Evolutionary conservation across 805 yeast genomes (phyloP).

Genomic region (Suhomyces xylopsoci): DNA sequence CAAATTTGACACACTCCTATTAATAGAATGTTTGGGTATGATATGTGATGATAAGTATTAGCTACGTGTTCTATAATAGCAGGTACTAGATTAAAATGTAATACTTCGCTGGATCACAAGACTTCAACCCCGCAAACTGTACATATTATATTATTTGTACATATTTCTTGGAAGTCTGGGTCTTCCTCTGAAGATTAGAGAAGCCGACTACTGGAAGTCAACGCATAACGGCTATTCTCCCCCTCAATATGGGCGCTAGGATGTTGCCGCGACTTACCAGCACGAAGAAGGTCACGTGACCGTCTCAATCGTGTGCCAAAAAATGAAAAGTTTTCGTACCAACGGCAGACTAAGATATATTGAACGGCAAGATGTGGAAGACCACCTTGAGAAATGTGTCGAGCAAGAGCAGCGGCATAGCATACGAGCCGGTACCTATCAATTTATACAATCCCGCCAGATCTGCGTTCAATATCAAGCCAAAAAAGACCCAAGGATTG

Average conservation of each 20-base stretch:
- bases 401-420: slow-evolving; percentile 15
- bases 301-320: not conserved
- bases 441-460: slow-evolving; percentile 57
- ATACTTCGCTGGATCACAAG: too few relatives aligned
- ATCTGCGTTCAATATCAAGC: slow-evolving; percentile 65
- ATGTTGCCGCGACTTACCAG: not conserved
- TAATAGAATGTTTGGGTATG: not conserved
- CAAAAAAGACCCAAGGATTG: slow-evolving; percentile 55
- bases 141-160: too few relatives aligned
- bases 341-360: not conserved
- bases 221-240: too few relatives aligned
- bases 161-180: too few relatives aligned
- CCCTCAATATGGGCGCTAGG: too few relatives aligned
- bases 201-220: too few relatives aligned
- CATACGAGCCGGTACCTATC: slow-evolving; percentile 41
- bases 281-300: not conserved
- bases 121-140: too few relatives aligned
- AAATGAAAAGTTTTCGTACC: slow-evolving; percentile 4
- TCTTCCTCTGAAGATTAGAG: too few relatives aligned
- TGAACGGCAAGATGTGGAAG: slow-evolving; percentile 4
- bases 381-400: slow-evolving; percentile 8
- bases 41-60: not conserved
- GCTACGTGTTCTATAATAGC: too few relatives aligned
- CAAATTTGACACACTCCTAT: not conserved
- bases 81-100: too few relatives aligned